These are phyloP conservation scores for Termitomyces sp. DNA, from an alignment of 768 basidiomycete genomes.

Conservation along the genomic window DNA sequence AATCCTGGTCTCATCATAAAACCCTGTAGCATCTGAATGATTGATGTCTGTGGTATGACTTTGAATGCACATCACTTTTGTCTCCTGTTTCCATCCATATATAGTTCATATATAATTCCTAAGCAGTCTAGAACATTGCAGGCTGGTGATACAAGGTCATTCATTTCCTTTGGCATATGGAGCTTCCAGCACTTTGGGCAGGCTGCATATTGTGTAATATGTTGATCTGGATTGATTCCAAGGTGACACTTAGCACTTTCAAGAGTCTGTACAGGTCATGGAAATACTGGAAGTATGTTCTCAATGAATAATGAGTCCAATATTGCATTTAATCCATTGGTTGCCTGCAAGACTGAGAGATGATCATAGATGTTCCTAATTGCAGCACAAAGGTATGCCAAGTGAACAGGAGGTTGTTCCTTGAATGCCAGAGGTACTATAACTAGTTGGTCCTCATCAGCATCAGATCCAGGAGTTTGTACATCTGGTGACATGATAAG, in stretches of 20 bases:
- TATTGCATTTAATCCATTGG: background rate
- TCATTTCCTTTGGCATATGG: background rate
- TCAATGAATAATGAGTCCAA: background rate
- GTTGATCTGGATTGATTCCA: background rate
- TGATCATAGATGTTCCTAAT: background rate
- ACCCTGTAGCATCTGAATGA: background rate
- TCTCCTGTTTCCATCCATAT: background rate
- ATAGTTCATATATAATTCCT: background rate
- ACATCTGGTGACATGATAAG: background rate
- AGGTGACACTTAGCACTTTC: background rate
- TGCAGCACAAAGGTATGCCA: background rate
- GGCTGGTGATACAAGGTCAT: background rate
- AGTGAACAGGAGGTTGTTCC: background rate
- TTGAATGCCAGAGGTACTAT: background rate
- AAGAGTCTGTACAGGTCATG: background rate
- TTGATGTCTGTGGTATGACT: background rate
- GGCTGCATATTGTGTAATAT: background rate
- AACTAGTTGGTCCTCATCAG: background rate
- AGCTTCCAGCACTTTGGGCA: background rate
- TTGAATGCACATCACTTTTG: background rate
- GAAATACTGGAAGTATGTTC: background rate
- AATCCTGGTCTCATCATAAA: background rate
- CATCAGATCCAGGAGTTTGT: no score
- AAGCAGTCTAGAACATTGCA: background rate
- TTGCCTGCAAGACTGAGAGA: background rate